phyloP scores from a whole-genome alignment of 805 yeast genomes.

The Yamadazyma olivae region DNA sequence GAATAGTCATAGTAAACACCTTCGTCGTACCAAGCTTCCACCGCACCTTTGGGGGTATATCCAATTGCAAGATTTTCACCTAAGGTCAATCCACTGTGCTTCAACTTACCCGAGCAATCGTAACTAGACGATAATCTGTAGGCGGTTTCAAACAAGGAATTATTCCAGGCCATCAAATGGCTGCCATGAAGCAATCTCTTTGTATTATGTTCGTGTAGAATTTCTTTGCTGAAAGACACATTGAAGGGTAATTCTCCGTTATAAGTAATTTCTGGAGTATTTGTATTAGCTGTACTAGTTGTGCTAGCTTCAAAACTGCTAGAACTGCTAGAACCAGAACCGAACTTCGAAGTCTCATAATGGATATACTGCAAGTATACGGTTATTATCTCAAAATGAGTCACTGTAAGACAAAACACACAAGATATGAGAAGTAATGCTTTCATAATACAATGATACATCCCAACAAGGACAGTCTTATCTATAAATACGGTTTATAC shows the following conservation, averaged over 20 bases:
- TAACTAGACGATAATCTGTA: constrained; percentile 27
- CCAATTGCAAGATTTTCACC: constrained; percentile 43
- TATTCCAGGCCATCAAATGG: constrained; percentile 29
- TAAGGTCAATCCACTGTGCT: constrained; percentile 33
- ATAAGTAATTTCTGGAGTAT: constrained; percentile 1
- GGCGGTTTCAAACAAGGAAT: constrained; percentile 28
- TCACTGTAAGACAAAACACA: constrained; percentile 1
- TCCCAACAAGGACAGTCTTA: too few relatives aligned
- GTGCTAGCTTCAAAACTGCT: too few relatives aligned
- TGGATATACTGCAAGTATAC: constrained; percentile 3
- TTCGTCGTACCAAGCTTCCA: constrained; percentile 41
- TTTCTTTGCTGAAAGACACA: constrained; percentile 3
- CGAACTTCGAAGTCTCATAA: too few relatives aligned
- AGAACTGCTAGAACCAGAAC: not conserved
- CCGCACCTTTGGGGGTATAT: constrained; percentile 29
- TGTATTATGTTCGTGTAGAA: constrained; percentile 25
- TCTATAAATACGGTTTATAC: not conserved
- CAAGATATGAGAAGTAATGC: not conserved
- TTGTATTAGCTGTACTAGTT: not conserved
- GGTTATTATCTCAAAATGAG: constrained; percentile 3
- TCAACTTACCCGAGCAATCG: constrained; percentile 31
- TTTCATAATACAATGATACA: not conserved
- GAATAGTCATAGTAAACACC: constrained; percentile 27
- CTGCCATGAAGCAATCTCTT: constrained; percentile 29
- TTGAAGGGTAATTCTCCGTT: constrained; percentile 2